Evolutionary conservation across 2,329 filamentous ascomycete genomes (phyloP).

Genomic region (Clonostachys rosea): DNA sequence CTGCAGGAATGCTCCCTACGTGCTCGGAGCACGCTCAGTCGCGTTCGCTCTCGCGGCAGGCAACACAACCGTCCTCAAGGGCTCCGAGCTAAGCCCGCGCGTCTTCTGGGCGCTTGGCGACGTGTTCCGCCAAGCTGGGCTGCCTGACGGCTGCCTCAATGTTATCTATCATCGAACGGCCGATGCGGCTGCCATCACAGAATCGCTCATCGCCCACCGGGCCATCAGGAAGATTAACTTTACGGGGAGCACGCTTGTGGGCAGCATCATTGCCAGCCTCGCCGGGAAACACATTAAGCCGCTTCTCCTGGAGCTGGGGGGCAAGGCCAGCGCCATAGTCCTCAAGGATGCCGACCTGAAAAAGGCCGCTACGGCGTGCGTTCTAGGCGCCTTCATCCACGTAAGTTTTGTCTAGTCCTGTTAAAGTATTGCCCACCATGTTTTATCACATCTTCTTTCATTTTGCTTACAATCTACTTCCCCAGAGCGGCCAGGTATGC

Average conservation of each 20-base stretch:
- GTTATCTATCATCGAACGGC: constrained; percentile 62
- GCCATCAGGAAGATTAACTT: constrained; percentile 80
- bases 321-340: constrained; percentile 76
- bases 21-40: constrained; percentile 49
- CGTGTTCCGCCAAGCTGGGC: constrained; percentile 67
- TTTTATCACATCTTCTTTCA: too few species aligned
- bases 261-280: constrained; percentile 64
- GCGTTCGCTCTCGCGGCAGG: constrained; percentile 67
- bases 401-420: constrained; percentile 11
- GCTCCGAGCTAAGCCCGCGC: constrained; percentile 62
- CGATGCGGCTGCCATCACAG: constrained; percentile 64
- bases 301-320: constrained; percentile 74
- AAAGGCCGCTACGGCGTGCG: constrained; percentile 63
- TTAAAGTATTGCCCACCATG: too few species aligned
- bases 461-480: too few species aligned
- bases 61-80: constrained; percentile 74
- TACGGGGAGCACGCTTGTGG: constrained; percentile 72
- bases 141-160: constrained; percentile 72
- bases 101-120: constrained; percentile 58
- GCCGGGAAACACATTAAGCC: constrained; percentile 76
- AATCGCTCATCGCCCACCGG: constrained; percentile 61
- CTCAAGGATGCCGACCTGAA: constrained; percentile 76
- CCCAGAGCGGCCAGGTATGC: constrained; percentile 65
- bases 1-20: constrained; percentile 51
- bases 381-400: constrained; percentile 67